phyloP scores from a whole-genome alignment of 495 filamentous ascomycete genomes.

The Oleoguttula mirabilis region DNA sequence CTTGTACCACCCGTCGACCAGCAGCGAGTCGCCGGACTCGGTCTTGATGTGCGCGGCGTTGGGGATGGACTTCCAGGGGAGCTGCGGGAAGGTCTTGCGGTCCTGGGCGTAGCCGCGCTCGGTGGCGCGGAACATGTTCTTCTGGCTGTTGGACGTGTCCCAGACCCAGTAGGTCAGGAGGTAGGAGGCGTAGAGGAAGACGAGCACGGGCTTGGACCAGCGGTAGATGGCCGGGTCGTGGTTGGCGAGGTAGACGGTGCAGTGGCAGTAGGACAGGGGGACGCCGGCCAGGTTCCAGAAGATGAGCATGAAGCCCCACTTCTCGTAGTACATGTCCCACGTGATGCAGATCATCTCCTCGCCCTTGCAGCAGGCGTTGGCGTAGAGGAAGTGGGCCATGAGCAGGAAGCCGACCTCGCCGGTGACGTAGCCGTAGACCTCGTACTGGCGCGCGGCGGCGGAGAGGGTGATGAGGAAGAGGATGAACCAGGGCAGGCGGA shows the following conservation, averaged over 20 bases:
- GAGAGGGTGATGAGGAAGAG: conserved; percentile 67
- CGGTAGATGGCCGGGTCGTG: conserved; percentile 72
- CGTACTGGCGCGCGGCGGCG: conserved; percentile 77
- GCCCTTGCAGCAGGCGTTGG: conserved; percentile 91
- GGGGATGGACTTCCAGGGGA: conserved; percentile 76
- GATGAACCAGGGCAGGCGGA: conserved; percentile 93
- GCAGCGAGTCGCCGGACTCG: conserved; percentile 62
- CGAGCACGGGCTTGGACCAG: conserved; percentile 58
- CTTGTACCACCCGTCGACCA: conserved; percentile 83
- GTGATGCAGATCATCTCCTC: conserved; percentile 91
- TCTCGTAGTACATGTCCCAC: conserved; percentile 99
- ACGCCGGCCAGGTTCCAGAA: conserved; percentile 99
- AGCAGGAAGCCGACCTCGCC: conserved; percentile 79
- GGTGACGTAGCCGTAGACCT: conserved; percentile 79
- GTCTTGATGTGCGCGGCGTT: conserved; percentile 83
- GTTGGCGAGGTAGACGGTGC: conserved; percentile 84
- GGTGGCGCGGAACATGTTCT: conserved; percentile 80
- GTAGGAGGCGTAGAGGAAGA: conserved; percentile 56
- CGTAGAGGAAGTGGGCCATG: conserved; percentile 91
- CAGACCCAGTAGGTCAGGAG: conserved; percentile 84
- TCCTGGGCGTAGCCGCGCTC: conserved; percentile 61
- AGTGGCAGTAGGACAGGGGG: conserved; percentile 92
- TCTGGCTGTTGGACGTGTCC: conserved; percentile 86
- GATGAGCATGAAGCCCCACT: conserved; percentile 99
- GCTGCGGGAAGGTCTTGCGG: conserved; percentile 82